Conservation (phyloP, 805 yeast species). For the Saccharomycopsis lassenensis region DNA sequence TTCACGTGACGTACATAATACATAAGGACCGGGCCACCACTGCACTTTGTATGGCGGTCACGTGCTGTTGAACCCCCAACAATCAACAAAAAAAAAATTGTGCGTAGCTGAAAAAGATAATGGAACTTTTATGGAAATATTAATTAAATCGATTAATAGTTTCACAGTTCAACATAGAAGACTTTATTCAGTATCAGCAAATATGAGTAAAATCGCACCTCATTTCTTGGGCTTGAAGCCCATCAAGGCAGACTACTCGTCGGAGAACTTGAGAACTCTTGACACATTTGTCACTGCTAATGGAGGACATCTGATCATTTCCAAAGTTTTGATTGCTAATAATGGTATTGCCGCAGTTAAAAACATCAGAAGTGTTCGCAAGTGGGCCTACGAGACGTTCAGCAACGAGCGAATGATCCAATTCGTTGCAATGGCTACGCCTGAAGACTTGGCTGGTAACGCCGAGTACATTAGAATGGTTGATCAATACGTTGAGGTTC, state of each 20-base stretch:
- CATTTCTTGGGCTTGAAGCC: conserved; percentile 80
- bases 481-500: conserved; percentile 95
- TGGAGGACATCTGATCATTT: conserved; percentile 93
- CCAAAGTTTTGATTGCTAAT: conserved; percentile 84
- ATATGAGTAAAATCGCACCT: conserved; percentile 34
- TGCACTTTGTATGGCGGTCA: conserved; percentile 3
- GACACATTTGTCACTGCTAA: conserved; percentile 38
- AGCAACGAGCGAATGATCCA: conserved; percentile 90
- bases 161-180: neutral
- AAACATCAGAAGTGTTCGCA: conserved; percentile 92
- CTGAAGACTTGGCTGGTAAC: conserved; percentile 95
- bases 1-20: neutral
- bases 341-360: conserved; percentile 99
- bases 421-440: conserved; percentile 98
- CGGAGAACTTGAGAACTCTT: conserved; percentile 39
- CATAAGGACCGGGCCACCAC: neutral
- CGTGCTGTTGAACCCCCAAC: conserved; percentile 5
- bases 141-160: neutral
- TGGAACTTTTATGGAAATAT: neutral
- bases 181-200: neutral
- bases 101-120: neutral
- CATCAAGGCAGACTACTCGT: conserved; percentile 62
- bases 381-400: conserved; percentile 99
- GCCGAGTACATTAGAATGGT: conserved; percentile 99
- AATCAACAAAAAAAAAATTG: neutral